Conservation (phyloP, 257 asterid genomes). For the Solanum appendiculatum region DNA sequence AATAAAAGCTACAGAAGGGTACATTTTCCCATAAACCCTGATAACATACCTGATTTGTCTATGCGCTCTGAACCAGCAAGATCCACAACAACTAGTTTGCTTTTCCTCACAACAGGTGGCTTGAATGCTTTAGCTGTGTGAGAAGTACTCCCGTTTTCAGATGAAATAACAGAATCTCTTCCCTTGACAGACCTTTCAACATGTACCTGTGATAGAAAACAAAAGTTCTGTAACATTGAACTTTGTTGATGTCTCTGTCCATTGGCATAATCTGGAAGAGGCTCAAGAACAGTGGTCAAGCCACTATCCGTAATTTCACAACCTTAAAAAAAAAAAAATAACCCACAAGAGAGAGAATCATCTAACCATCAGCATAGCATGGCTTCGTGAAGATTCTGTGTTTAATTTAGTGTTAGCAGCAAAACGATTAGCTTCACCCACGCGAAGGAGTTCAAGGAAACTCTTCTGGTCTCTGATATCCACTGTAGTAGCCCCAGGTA, state of each 20-base stretch:
- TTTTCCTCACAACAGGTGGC: slow-evolving; percentile 64
- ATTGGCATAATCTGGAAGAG: neutral
- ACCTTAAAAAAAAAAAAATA: neutral
- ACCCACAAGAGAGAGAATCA: neutral
- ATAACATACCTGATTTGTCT: slow-evolving; percentile 57
- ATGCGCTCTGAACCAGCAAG: slow-evolving; percentile 97
- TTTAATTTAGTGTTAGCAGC: slow-evolving; percentile 82
- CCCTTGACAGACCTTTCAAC: slow-evolving; percentile 65
- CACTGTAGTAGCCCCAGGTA: slow-evolving; percentile 67
- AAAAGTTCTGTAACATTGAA: neutral
- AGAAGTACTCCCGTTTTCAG: slow-evolving; percentile 48
- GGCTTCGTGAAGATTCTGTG: slow-evolving; percentile 93
- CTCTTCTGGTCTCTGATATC: slow-evolving; percentile 66
- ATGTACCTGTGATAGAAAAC: slow-evolving; percentile 36
- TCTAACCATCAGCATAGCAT: slow-evolving; percentile 78
- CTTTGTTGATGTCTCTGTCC: neutral
- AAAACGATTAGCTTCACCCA: slow-evolving; percentile 84
- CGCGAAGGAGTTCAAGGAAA: slow-evolving; percentile 50
- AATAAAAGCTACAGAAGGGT: neutral
- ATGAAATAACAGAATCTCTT: slow-evolving; percentile 34
- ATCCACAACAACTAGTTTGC: slow-evolving; percentile 80
- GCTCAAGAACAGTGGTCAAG: neutral
- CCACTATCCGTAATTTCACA: neutral
- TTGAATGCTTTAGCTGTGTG: slow-evolving; percentile 39
- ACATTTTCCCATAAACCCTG: neutral